Evolutionary conservation across 2,329 filamentous ascomycete genomes (phyloP).

Genomic region (Aureobasidium sp.): DNA sequence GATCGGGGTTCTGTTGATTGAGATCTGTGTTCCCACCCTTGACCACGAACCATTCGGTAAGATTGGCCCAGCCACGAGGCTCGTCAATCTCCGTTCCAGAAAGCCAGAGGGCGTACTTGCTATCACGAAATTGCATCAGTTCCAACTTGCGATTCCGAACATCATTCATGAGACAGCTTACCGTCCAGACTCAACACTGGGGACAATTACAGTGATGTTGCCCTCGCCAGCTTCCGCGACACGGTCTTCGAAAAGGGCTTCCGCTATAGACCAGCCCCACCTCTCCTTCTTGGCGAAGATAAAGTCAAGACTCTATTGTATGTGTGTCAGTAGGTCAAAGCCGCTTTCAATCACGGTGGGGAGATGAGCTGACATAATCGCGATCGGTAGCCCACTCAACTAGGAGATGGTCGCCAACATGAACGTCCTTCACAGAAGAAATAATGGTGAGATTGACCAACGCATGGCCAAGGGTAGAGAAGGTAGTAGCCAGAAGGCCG

Average conservation of each 20-base stretch:
- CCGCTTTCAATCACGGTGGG: background rate
- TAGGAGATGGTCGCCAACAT: background rate
- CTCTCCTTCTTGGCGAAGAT: background rate
- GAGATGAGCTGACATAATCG: background rate
- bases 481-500: background rate
- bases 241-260: background rate
- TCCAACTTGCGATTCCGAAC: no score
- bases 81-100: background rate
- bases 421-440: background rate
- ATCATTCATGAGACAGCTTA: background rate
- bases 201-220: background rate
- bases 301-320: background rate
- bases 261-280: background rate
- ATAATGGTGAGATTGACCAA: background rate
- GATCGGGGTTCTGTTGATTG: background rate
- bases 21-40: background rate
- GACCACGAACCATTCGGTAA: background rate
- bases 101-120: background rate
- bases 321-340: background rate
- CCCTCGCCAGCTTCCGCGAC: background rate
- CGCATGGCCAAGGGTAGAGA: background rate
- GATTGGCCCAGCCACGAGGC: background rate
- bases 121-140: background rate
- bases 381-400: background rate
- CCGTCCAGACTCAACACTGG: background rate